These are phyloP conservation scores for Pleurotus cornucopiae DNA, from an alignment of 768 basidiomycete species.

Conservation along the genomic window DNA sequence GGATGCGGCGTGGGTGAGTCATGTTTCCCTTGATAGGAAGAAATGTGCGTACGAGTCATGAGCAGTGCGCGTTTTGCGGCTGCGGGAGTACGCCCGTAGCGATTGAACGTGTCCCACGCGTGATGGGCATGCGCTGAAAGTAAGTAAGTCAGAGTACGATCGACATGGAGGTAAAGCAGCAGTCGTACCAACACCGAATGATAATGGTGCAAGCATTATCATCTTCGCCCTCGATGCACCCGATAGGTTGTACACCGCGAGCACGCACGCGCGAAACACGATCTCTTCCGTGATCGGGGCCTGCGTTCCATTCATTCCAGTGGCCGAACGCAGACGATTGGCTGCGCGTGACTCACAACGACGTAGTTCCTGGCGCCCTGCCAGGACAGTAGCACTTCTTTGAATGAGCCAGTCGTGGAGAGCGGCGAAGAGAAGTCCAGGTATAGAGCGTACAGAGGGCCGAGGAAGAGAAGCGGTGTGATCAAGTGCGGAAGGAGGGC, in stretches of 20 bases:
- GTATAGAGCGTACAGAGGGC: slow-evolving; percentile 64
- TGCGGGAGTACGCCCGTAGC: slow-evolving; percentile 59
- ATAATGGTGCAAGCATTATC: slow-evolving; percentile 78
- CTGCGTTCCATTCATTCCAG: slow-evolving; percentile 29
- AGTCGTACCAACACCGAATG: slow-evolving; percentile 80
- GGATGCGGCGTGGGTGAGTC: not conserved
- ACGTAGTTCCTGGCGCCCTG: slow-evolving; percentile 70
- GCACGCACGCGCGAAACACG: slow-evolving; percentile 82
- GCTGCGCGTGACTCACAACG: slow-evolving; percentile 27
- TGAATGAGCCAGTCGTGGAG: slow-evolving; percentile 45
- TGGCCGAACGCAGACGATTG: not conserved
- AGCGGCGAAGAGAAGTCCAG: slow-evolving; percentile 48
- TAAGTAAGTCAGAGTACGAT: not conserved
- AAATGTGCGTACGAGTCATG: slow-evolving; percentile 20
- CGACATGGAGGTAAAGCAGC: not conserved
- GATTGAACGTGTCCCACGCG: slow-evolving; percentile 80
- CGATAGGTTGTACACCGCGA: slow-evolving; percentile 68
- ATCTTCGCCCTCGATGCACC: slow-evolving; percentile 51
- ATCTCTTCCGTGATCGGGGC: slow-evolving; percentile 91
- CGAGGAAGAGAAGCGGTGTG: slow-evolving; percentile 70
- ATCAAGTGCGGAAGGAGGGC: slow-evolving; percentile 51
- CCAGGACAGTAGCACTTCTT: slow-evolving; percentile 40
- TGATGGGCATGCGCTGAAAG: slow-evolving; percentile 88
- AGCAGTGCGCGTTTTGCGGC: slow-evolving; percentile 64
- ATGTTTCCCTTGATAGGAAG: not conserved